A percentile compares a stretch with the other conserved stretches of the same genome.
These are phyloP conservation scores for Colletotrichum trifolii DNA, from an alignment of 2,329 filamentous ascomycete species.

Conservation along the genomic window DNA sequence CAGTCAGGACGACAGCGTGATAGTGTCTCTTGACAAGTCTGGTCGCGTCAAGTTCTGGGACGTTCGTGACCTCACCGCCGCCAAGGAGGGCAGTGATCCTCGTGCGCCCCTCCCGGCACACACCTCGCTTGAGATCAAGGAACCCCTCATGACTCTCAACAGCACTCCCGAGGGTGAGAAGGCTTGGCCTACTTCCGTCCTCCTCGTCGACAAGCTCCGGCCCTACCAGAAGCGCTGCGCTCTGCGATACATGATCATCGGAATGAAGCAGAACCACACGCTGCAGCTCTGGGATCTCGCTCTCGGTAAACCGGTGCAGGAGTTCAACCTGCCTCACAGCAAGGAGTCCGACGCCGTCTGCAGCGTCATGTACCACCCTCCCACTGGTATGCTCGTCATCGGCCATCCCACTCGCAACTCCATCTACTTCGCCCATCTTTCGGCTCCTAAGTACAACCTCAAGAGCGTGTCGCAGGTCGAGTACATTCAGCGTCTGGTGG, in stretches of 20 bases:
- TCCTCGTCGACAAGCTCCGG: slow-evolving; percentile 95
- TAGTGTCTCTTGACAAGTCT: slow-evolving; percentile 96
- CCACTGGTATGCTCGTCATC: slow-evolving; percentile 91
- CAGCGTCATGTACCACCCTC: slow-evolving; percentile 93
- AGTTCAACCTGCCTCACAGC: slow-evolving; percentile 94
- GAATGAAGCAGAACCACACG: slow-evolving; percentile 99
- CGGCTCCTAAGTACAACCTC: slow-evolving; percentile 91
- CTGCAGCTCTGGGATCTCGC: slow-evolving; percentile 98
- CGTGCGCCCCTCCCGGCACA: slow-evolving; percentile 64
- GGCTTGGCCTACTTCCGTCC: slow-evolving; percentile 94
- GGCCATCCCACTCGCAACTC: slow-evolving; percentile 97
- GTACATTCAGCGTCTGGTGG: slow-evolving; percentile 82
- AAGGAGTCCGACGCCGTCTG: slow-evolving; percentile 98
- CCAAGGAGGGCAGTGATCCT: slow-evolving; percentile 62
- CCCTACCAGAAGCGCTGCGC: slow-evolving; percentile 92
- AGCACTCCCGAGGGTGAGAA: slow-evolving; percentile 91
- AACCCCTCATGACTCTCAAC: slow-evolving; percentile 86
- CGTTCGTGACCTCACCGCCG: slow-evolving; percentile 78
- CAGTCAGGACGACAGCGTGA: slow-evolving; percentile 93
- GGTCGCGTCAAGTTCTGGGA: slow-evolving; percentile 99
- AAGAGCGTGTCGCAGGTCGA: slow-evolving; percentile 86
- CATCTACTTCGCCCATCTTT: slow-evolving; percentile 95
- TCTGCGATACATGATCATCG: slow-evolving; percentile 93
- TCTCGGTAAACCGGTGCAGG: slow-evolving; percentile 93
- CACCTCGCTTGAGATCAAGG: slow-evolving; percentile 79